Percentiles rank a stretch among this genome's conserved stretches.
These are phyloP conservation scores for Solidago caesia DNA, from an alignment of 129 eudicot genomes.

Conservation along the genomic window DNA sequence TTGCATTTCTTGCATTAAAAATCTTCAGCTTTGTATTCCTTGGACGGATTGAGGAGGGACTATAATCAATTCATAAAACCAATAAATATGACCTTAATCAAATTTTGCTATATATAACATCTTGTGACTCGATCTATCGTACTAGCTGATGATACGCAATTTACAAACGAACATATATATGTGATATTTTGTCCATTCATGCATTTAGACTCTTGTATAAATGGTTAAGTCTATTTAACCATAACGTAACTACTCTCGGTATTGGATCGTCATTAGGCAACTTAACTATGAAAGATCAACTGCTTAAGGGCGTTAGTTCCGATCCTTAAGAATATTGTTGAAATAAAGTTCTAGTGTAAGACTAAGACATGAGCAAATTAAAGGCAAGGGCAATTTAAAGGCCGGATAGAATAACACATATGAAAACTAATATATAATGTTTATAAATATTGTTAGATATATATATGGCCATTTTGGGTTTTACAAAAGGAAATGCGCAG, in stretches of 20 bases:
- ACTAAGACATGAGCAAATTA: too few species aligned
- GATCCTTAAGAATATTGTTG: not conserved
- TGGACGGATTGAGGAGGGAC: too few species aligned
- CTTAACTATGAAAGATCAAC: slow-evolving; percentile 6
- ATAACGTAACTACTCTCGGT: too few species aligned
- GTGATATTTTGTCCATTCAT: too few species aligned
- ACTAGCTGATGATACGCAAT: too few species aligned
- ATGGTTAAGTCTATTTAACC: not conserved
- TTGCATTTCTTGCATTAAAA: too few species aligned
- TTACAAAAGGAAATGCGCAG: slow-evolving; percentile 21
- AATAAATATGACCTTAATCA: not conserved
- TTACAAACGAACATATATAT: too few species aligned
- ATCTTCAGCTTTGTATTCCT: too few species aligned
- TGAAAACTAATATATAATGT: not conserved
- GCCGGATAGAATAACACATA: not conserved
- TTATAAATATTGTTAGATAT: slow-evolving; percentile 5
- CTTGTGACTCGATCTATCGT: not conserved
- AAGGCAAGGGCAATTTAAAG: not conserved
- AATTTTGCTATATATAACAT: too few species aligned
- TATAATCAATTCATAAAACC: not conserved
- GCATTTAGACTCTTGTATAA: not conserved
- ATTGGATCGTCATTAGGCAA: not conserved
- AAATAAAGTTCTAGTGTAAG: not conserved
- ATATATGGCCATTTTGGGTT: not conserved
- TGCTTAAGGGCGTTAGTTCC: not conserved